These are phyloP conservation scores for Pholiota conissans DNA, from an alignment of 768 basidiomycete genomes.

Conservation along the genomic window DNA sequence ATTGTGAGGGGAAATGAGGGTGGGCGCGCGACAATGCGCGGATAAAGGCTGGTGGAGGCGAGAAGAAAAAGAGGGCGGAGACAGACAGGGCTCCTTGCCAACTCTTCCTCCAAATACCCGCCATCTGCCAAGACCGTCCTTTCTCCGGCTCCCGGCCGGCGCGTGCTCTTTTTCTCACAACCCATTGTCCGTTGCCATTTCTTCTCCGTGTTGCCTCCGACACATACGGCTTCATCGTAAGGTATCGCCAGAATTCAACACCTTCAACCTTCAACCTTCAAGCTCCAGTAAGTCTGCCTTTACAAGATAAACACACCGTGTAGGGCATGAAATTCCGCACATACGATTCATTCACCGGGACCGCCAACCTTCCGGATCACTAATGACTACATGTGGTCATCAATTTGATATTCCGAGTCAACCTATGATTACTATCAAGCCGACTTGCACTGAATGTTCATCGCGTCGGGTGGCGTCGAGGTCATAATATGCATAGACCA, in stretches of 20 bases:
- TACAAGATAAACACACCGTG: no score
- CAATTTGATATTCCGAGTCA: no score
- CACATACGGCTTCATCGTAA: neutral
- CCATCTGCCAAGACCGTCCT: neutral
- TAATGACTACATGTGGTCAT: no score
- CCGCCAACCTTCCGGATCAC: no score
- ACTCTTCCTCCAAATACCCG: neutral
- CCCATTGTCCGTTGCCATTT: neutral
- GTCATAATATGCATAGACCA: neutral
- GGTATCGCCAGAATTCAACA: neutral
- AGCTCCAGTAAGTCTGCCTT: no score
- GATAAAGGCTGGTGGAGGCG: slow-evolving; percentile 2
- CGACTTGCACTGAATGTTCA: neutral
- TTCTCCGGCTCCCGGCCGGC: no score
- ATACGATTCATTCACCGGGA: no score
- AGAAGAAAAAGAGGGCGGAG: slow-evolving; percentile 23
- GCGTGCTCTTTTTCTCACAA: no score
- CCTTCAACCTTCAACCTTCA: no score
- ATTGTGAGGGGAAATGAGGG: slow-evolving; percentile 22
- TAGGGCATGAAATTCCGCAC: no score
- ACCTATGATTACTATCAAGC: neutral
- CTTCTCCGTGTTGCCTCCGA: neutral
- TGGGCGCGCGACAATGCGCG: slow-evolving; percentile 18
- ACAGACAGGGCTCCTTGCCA: slow-evolving; percentile 10
- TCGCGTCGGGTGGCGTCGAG: neutral